A percentile compares a stretch with the other conserved stretches of the same genome.
These are phyloP conservation scores for Lophium mytilinum DNA, from an alignment of 495 filamentous ascomycete species.

Conservation along the genomic window DNA sequence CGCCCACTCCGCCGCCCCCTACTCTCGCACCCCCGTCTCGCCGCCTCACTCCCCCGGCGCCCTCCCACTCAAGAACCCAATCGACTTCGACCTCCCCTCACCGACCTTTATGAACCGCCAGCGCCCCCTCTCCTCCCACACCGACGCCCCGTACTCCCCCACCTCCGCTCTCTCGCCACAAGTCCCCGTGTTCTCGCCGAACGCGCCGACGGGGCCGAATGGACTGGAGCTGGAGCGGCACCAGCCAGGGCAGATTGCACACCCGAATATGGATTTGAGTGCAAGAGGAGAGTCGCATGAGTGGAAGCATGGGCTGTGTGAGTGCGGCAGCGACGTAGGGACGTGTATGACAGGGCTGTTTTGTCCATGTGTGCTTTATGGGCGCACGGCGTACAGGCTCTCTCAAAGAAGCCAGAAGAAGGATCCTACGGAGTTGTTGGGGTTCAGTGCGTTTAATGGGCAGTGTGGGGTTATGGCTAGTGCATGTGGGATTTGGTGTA, in stretches of 20 bases:
- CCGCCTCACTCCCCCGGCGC: slow-evolving; percentile 13
- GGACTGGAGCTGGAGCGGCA: slow-evolving; percentile 21
- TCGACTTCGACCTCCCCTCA: neutral
- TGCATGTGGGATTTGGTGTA: slow-evolving; percentile 25
- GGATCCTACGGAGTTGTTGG: slow-evolving; percentile 29
- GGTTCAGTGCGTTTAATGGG: slow-evolving; percentile 15
- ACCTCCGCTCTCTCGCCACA: neutral
- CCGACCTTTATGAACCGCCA: neutral
- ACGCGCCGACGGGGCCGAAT: slow-evolving; percentile 27
- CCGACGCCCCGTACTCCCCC: slow-evolving; percentile 15
- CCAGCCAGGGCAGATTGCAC: slow-evolving; percentile 31
- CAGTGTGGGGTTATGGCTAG: slow-evolving; percentile 24
- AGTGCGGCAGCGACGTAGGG: slow-evolving; percentile 9
- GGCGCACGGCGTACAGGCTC: slow-evolving; percentile 23
- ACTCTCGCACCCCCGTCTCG: slow-evolving; percentile 12
- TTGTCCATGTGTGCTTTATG: slow-evolving; percentile 29
- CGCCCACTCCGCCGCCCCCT: neutral
- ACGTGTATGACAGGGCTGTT: slow-evolving; percentile 28
- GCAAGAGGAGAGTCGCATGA: slow-evolving; percentile 1
- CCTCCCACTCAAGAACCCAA: slow-evolving; percentile 2
- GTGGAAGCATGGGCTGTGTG: slow-evolving; percentile 23
- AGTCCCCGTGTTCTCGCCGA: slow-evolving; percentile 18
- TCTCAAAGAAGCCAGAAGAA: slow-evolving; percentile 13
- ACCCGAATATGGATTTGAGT: slow-evolving; percentile 29
- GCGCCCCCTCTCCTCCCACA: slow-evolving; percentile 2